phyloP scores from a whole-genome alignment of 495 filamentous ascomycete genomes.

The Aspergillus haitiensis region DNA sequence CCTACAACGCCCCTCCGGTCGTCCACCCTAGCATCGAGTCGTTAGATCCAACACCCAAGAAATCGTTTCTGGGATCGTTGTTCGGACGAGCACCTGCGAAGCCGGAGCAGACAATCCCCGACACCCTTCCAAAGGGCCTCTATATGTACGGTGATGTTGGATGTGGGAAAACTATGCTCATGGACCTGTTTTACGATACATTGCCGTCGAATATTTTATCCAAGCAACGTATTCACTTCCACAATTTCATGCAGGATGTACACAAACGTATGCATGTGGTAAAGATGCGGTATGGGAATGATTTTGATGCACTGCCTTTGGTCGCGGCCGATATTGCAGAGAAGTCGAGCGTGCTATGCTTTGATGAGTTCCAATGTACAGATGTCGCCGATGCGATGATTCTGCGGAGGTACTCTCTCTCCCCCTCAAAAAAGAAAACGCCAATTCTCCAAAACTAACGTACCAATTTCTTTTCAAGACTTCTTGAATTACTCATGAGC shows the following conservation, averaged over 20 bases:
- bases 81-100: slow-evolving; percentile 54
- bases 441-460: background rate
- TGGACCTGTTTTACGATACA: slow-evolving; percentile 98
- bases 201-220: slow-evolving; percentile 74
- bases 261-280: slow-evolving; percentile 88
- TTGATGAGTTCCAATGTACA: slow-evolving; percentile 98
- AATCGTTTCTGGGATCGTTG: slow-evolving; percentile 70
- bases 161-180: slow-evolving; percentile 98
- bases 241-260: slow-evolving; percentile 99
- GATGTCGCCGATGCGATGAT: slow-evolving; percentile 99
- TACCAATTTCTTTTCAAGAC: slow-evolving; percentile 41
- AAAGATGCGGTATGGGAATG: slow-evolving; percentile 84
- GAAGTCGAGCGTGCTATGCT: slow-evolving; percentile 82
- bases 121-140: slow-evolving; percentile 77
- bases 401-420: slow-evolving; percentile 58
- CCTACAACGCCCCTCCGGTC: slow-evolving; percentile 71
- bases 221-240: slow-evolving; percentile 97
- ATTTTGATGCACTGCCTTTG: slow-evolving; percentile 89
- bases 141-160: slow-evolving; percentile 98
- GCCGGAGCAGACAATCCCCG: slow-evolving; percentile 55
- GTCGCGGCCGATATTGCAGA: slow-evolving; percentile 91
- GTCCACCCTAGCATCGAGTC: slow-evolving; percentile 75
- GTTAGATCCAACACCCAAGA: slow-evolving; percentile 57
- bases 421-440: background rate
- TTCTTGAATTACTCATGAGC: slow-evolving; percentile 86